A percentile compares a stretch with the other conserved stretches of the same genome.
Conservation (phyloP, 148 eudicot species). For the Nepenthes gracilis region DNA sequence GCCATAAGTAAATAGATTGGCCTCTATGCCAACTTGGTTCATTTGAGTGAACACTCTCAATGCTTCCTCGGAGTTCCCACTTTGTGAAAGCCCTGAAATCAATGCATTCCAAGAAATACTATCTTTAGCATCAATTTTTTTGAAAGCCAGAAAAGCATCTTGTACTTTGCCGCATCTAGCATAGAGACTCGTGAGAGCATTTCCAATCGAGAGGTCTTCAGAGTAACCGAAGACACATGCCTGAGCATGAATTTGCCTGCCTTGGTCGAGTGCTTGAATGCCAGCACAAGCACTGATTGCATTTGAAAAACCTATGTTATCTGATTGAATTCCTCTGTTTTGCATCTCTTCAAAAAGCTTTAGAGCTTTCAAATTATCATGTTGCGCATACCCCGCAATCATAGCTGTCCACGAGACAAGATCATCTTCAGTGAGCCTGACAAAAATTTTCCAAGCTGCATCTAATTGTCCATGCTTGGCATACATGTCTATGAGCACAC, state of each 20-base stretch:
- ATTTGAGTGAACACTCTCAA: slow-evolving; percentile 50
- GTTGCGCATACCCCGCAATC: slow-evolving; percentile 72
- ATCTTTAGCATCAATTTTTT: slow-evolving; percentile 50
- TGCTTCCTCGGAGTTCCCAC: slow-evolving; percentile 69
- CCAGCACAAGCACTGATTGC: slow-evolving; percentile 93
- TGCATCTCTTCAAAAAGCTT: slow-evolving; percentile 72
- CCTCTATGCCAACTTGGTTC: slow-evolving; percentile 56
- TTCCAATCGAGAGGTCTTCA: slow-evolving; percentile 60
- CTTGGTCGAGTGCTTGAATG: slow-evolving; percentile 65
- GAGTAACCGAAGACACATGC: slow-evolving; percentile 59
- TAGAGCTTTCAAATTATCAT: slow-evolving; percentile 61
- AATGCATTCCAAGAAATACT: slow-evolving; percentile 73
- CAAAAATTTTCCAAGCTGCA: slow-evolving; percentile 55
- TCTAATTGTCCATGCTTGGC: slow-evolving; percentile 63
- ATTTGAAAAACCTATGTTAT: slow-evolving; percentile 79
- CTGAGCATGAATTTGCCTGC: slow-evolving; percentile 79
- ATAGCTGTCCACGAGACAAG: slow-evolving; percentile 90
- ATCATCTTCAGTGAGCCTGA: slow-evolving; percentile 54
- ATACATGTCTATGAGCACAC: slow-evolving; percentile 92
- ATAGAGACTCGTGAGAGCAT: slow-evolving; percentile 71
- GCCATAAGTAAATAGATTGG: slow-evolving; percentile 57
- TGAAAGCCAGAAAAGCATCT: slow-evolving; percentile 64
- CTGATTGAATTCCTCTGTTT: slow-evolving; percentile 42
- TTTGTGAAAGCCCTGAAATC: slow-evolving; percentile 81
- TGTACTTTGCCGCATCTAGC: slow-evolving; percentile 72